Base-by-base conservation (phyloP, 768 basidiomycete species). In the Trametes cinnabarina region DNA sequence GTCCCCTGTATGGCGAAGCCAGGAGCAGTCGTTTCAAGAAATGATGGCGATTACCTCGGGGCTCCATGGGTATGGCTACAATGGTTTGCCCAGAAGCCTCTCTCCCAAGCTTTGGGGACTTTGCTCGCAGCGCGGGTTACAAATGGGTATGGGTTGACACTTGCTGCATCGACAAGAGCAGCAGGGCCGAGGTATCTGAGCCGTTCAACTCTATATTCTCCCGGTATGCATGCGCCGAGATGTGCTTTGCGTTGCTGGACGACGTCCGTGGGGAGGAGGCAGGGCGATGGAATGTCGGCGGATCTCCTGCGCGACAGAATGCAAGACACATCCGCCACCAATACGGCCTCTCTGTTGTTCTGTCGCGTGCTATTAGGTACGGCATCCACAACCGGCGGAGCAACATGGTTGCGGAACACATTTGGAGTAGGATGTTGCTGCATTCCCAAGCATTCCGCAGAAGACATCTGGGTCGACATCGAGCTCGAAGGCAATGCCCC, bases 81-180 rank as follows among this genome's bases (percentile, higher is more conserved):
- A 19, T 17, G 20, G 53, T 2, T 17, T 30, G 6, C 44, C 20
- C 9, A 6, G 23, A 2, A 20, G 14, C 35, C 34, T 55, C 11
- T 58, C 49, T 15, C 34, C 43, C 42, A 58, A 58, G 23, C 51
- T 58, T 26, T 22, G 37, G 19, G 25, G 25, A 8, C 14, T 58
- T 37, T 35, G 57, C 57, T 6, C 20, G 20, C 6, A 34, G 10
- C 1, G 30, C 20, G 2, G 57, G 57, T 12, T 58, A 51, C 30
- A 32, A 42, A 12, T 59, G 51, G 51, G 51, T 44, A 4, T 59
- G 58, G 58, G 48, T 54, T 22, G 58, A 59, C 34, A 59, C 51
- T 10, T 59, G 58, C 37, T 59, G 58, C 28, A 59, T 59, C 39
- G 47, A 59, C 51, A 59, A 59, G 47, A 54, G 51, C 32, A 59